Evolutionary conservation across 257 asterid species (phyloP).

Genomic region (Misopates orontium): DNA sequence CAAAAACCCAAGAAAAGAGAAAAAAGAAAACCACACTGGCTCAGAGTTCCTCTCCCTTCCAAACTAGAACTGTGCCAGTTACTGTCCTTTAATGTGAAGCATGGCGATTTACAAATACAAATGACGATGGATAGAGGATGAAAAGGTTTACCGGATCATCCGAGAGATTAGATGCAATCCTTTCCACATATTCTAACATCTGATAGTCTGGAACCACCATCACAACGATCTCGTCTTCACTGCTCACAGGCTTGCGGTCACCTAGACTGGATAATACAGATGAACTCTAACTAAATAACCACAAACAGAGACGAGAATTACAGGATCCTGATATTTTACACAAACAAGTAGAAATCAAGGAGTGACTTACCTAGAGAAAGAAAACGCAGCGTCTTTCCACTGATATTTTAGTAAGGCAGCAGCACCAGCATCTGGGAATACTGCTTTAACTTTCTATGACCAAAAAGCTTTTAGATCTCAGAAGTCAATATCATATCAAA

Average conservation of each 20-base stretch:
- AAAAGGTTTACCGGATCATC: slow-evolving; percentile 74
- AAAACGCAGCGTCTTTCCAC: slow-evolving; percentile 92
- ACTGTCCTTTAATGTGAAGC: neutral
- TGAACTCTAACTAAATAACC: slow-evolving; percentile 15
- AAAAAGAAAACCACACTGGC: neutral
- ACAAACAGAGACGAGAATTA: neutral
- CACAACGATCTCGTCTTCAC: slow-evolving; percentile 82
- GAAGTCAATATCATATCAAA: slow-evolving; percentile 21
- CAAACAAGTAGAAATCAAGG: slow-evolving; percentile 1
- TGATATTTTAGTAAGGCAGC: slow-evolving; percentile 82
- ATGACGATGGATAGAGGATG: slow-evolving; percentile 17
- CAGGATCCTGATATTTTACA: neutral
- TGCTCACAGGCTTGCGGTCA: slow-evolving; percentile 80
- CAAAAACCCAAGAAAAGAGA: neutral
- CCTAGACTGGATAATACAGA: slow-evolving; percentile 65
- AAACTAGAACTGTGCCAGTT: neutral
- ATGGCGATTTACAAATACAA: slow-evolving; percentile 1
- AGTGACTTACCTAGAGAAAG: slow-evolving; percentile 66
- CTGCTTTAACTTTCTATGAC: slow-evolving; percentile 78
- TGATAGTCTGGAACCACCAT: slow-evolving; percentile 98
- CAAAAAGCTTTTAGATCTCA: slow-evolving; percentile 34
- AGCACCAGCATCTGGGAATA: slow-evolving; percentile 99
- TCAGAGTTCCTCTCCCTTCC: neutral
- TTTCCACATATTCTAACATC: slow-evolving; percentile 83
- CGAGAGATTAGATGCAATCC: slow-evolving; percentile 75